Base-by-base conservation (phyloP, 306 rosid species). In the Ceratonia siliqua region DNA sequence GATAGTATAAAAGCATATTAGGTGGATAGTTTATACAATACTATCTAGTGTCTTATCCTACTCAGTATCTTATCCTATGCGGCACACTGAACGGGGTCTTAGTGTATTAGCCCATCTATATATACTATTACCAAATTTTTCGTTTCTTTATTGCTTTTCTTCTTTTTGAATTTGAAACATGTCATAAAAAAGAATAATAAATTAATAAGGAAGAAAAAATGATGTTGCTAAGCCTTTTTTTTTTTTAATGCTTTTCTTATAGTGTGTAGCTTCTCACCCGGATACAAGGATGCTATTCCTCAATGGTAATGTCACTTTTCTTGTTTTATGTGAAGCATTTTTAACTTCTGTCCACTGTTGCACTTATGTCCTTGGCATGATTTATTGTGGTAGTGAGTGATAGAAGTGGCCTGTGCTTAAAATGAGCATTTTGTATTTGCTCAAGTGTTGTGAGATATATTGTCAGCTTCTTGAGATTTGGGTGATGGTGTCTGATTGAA, bases 211-310 rank as follows among this genome's bases (percentile, higher is more conserved):
- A 57, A 13, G 22, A 18, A 27, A 46, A 38, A 55, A 30, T 28
- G 7, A 32, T 5, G 5, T 54, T 71, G 8, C 84, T 79, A 4
- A 62, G 49, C 73, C 52, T 65, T 35, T 65, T 17, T 62, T 2
- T 62, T 2, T 77, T 73, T 45, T 38, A 53, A 42, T 66, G 45
- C 42, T 81, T 63, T 71, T 81, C 36, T 70, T 79, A 39, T 90
- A 94, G 98, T 94, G 97, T 67, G 98, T 94, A 64, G 98, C 98
- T 6, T 94, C 98, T 64, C 97, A 94, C 81, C 92, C 97, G 8
- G 98, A 89, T 70, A 91, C 98, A 33, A 84, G 97, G 84, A 94
- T 87, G 96, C 62, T 85, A 62, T 94, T 94, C 82, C 94, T 91
- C 18, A 89, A 91, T 17, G 98, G 98, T 94, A 91, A 86, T 62